phyloP scores from a whole-genome alignment of 768 basidiomycete species.

The Tulasnella sp. region DNA sequence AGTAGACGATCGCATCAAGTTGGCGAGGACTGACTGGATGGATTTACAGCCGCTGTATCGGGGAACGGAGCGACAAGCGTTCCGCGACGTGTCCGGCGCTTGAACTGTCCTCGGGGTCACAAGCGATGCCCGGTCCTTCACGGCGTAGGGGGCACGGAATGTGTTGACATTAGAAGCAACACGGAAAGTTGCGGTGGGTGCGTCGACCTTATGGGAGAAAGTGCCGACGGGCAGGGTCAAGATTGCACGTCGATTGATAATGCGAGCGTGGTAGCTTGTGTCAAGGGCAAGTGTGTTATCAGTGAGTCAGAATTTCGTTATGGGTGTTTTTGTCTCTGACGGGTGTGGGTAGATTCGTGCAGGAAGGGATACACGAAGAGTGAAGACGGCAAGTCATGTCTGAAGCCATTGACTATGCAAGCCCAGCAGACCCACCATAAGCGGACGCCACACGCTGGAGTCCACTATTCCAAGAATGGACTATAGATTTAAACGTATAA shows the following conservation, averaged over 20 bases:
- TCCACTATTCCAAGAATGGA: too few relatives aligned
- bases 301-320: conserved; percentile 24
- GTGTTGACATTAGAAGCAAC: neutral
- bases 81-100: too few relatives aligned
- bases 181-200: conserved; percentile 13
- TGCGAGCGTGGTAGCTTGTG: conserved; percentile 31
- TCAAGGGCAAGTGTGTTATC: conserved; percentile 29
- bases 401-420: too few relatives aligned
- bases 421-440: too few relatives aligned
- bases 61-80: neutral
- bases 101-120: neutral
- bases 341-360: neutral
- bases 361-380: neutral
- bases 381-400: neutral
- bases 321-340: neutral
- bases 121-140: neutral
- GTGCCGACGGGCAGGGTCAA: conserved; percentile 23
- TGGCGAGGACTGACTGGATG: too few relatives aligned
- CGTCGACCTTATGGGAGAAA: neutral
- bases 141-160: conserved; percentile 3
- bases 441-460: too few relatives aligned
- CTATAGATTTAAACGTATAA: too few relatives aligned
- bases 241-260: conserved; percentile 37
- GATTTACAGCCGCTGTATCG: too few relatives aligned
- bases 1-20: too few relatives aligned